phyloP scores from a whole-genome alignment of 768 basidiomycete species.

The Trametes coccinea region DNA sequence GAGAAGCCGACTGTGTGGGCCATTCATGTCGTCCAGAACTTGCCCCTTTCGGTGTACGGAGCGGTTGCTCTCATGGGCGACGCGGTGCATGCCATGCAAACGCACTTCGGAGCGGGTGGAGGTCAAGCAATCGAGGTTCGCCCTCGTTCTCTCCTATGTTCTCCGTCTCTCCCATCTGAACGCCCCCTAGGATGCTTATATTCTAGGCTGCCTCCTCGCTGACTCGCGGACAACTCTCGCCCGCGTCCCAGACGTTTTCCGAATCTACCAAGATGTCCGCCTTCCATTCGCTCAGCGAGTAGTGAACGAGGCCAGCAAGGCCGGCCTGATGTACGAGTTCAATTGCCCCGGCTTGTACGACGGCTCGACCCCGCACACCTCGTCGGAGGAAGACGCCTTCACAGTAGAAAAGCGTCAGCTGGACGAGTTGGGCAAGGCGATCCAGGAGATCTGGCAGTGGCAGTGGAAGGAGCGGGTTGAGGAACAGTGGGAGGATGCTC shows the following conservation, averaged over 20 bases:
- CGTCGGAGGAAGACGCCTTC: neutral
- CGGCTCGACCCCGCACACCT: neutral
- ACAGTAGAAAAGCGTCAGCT: constrained; percentile 7
- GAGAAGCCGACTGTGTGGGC: constrained; percentile 29
- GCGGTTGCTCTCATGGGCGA: constrained; percentile 35
- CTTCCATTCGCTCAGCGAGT: constrained; percentile 22
- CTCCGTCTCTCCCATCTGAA: neutral
- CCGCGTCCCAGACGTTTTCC: constrained; percentile 16
- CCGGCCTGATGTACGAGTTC: constrained; percentile 28
- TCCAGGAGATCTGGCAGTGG: constrained; percentile 20
- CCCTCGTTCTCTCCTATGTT: neutral
- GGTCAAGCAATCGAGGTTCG: constrained; percentile 33
- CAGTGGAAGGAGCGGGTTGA: constrained; percentile 17
- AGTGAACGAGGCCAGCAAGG: constrained; percentile 16
- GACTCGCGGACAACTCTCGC: constrained; percentile 18
- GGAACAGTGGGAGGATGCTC: constrained; percentile 18
- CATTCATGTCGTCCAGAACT: constrained; percentile 28
- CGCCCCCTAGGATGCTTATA: constrained; percentile 27
- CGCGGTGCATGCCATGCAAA: constrained; percentile 33
- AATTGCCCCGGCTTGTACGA: constrained; percentile 19
- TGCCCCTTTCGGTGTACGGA: constrained; percentile 29
- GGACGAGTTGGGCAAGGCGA: constrained; percentile 5
- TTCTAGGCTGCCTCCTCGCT: constrained; percentile 26
- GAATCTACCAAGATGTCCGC: constrained; percentile 27
- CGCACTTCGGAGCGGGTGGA: constrained; percentile 33